phyloP scores from a whole-genome alignment of 768 basidiomycete species.

The Tylopilus sp. region DNA sequence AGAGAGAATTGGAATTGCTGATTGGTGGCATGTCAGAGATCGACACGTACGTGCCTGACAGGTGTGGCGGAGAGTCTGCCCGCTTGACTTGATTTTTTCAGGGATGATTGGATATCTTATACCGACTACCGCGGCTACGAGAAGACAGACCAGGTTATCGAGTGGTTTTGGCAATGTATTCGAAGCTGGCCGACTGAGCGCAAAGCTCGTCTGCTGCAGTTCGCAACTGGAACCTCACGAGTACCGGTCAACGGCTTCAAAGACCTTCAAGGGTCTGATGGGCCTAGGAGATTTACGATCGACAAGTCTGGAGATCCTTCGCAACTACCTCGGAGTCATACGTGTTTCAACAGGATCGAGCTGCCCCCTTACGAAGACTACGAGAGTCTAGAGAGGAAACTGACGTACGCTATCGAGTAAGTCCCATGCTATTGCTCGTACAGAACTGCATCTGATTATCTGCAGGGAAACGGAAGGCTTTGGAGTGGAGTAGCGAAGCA shows the following conservation, averaged over 20 bases:
- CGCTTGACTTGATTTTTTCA: conserved; percentile 20
- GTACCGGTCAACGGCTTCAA: conserved; percentile 93
- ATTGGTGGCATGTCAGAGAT: conserved; percentile 94
- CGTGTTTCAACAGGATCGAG: conserved; percentile 90
- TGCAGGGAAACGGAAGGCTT: conserved; percentile 76
- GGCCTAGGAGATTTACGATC: conserved; percentile 89
- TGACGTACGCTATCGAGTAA: conserved; percentile 81
- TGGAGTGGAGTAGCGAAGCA: conserved; percentile 48
- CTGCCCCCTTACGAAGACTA: conserved; percentile 88
- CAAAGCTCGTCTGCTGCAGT: conserved; percentile 83
- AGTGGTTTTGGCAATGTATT: conserved; percentile 96
- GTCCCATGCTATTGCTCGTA: conserved; percentile 26
- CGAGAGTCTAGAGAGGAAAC: conserved; percentile 80
- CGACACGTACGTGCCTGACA: conserved; percentile 56
- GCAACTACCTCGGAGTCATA: conserved; percentile 86
- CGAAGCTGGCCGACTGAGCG: conserved; percentile 88
- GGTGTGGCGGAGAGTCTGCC: not conserved
- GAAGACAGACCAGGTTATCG: conserved; percentile 83
- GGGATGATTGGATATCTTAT: conserved; percentile 91
- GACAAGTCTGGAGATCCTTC: conserved; percentile 91
- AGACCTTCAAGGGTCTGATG: conserved; percentile 90
- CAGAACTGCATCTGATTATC: conserved; percentile 4
- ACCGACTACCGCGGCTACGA: conserved; percentile 90
- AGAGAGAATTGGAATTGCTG: conserved; percentile 82
- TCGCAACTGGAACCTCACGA: conserved; percentile 83